Conservation (phyloP, 371 early-diverging fungal genomes). For the Thermomucor indicae-seudaticae region DNA sequence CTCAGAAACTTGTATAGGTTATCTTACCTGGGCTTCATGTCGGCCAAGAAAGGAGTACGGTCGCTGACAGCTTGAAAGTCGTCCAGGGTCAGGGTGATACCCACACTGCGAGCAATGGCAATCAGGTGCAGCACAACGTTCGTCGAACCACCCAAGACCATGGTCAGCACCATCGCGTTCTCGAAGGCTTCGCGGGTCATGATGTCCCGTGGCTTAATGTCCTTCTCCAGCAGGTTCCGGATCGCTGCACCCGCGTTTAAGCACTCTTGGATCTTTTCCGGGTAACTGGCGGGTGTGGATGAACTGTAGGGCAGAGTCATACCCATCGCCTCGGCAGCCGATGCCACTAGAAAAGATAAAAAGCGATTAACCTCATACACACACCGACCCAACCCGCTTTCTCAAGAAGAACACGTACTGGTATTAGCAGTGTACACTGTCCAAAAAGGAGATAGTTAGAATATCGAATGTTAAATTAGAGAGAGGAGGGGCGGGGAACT, state of each 20-base stretch:
- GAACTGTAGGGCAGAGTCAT: constrained; percentile 93
- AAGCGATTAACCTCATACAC: background rate
- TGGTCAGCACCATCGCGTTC: constrained; percentile 89
- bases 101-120: constrained; percentile 86
- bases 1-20: background rate
- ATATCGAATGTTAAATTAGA: background rate
- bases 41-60: constrained; percentile 90
- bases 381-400: background rate
- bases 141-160: constrained; percentile 95
- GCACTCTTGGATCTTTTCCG: constrained; percentile 88
- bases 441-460: background rate
- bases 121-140: constrained; percentile 95
- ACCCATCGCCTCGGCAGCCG: constrained; percentile 95
- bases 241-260: constrained; percentile 77
- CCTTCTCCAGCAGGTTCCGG: constrained; percentile 76
- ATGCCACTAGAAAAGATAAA: constrained; percentile 65
- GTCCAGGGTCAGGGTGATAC: constrained; percentile 76
- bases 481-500: constrained; percentile 4
- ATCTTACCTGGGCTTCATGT: constrained; percentile 84
- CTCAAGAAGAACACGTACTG: constrained; percentile 45
- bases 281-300: constrained; percentile 83
- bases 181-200: constrained; percentile 93
- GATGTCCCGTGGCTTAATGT: constrained; percentile 91
- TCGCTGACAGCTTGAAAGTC: constrained; percentile 91
- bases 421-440: constrained; percentile 96